Conservation (phyloP, 164 flowering plant species). For the Sedum album region DNA sequence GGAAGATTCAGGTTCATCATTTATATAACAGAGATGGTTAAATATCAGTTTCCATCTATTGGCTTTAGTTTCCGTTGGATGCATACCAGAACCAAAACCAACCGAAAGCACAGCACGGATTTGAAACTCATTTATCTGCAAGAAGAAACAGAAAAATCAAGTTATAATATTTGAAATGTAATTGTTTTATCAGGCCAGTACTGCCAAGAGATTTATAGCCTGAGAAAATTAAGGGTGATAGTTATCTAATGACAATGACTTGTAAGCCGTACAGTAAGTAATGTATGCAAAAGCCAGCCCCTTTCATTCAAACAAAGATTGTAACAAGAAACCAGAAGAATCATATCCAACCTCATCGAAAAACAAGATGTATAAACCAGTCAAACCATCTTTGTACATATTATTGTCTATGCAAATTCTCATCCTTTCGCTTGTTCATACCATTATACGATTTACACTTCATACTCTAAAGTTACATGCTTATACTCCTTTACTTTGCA, state of each 20-base stretch:
- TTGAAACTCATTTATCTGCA: not conserved
- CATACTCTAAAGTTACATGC: not conserved
- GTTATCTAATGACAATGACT: not conserved
- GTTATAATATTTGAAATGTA: not conserved
- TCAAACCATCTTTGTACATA: not conserved
- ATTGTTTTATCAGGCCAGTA: not conserved
- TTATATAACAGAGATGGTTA: too few relatives aligned
- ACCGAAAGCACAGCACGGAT: not conserved
- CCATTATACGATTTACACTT: not conserved
- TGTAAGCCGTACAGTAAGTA: not conserved
- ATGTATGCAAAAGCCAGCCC: not conserved
- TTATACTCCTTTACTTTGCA: not conserved
- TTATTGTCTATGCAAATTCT: slow-evolving; percentile 3
- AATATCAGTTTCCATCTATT: not conserved
- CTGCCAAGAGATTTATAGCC: not conserved
- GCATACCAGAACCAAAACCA: not conserved
- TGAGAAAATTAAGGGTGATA: not conserved
- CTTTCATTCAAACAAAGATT: not conserved
- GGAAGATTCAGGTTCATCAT: too few relatives aligned
- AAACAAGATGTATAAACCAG: not conserved
- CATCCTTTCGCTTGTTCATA: not conserved
- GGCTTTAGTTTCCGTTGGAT: not conserved
- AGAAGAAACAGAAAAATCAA: not conserved
- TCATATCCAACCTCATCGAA: not conserved
- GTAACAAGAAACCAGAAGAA: not conserved